These are phyloP conservation scores for Amanita molliuscula DNA, from an alignment of 768 basidiomycete genomes.

Conservation along the genomic window DNA sequence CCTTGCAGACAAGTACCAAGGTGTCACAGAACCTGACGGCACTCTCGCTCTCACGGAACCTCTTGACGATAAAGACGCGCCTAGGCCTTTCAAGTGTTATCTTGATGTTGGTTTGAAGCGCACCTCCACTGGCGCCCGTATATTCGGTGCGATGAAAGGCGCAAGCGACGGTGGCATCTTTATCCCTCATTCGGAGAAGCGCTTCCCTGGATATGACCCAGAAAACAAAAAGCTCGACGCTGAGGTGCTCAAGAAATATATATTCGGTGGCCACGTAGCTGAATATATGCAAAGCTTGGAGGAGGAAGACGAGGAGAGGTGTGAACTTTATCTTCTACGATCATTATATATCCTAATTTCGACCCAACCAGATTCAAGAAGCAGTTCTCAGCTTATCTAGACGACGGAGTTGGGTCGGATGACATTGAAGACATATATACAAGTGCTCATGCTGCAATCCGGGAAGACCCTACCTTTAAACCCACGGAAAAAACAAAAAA, in stretches of 20 bases:
- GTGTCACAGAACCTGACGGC: slow-evolving; percentile 86
- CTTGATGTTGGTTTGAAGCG: slow-evolving; percentile 98
- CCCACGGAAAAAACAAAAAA: slow-evolving; percentile 82
- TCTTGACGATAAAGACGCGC: slow-evolving; percentile 85
- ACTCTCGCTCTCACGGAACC: slow-evolving; percentile 74
- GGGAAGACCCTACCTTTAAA: slow-evolving; percentile 88
- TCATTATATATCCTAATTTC: background rate
- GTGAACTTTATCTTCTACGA: slow-evolving; percentile 13
- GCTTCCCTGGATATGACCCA: slow-evolving; percentile 95
- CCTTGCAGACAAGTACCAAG: slow-evolving; percentile 96
- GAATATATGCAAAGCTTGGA: slow-evolving; percentile 99
- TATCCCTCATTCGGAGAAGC: slow-evolving; percentile 96
- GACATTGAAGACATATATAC: slow-evolving; percentile 96
- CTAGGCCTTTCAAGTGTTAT: slow-evolving; percentile 98
- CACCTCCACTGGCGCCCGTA: slow-evolving; percentile 93
- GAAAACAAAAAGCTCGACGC: slow-evolving; percentile 90
- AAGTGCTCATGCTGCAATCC: slow-evolving; percentile 90
- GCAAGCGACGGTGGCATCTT: slow-evolving; percentile 96
- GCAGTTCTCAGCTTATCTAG: slow-evolving; percentile 92
- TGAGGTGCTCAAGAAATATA: slow-evolving; percentile 95
- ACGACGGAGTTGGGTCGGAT: slow-evolving; percentile 89
- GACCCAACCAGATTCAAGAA: slow-evolving; percentile 72
- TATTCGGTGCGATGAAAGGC: slow-evolving; percentile 98
- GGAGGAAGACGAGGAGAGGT: slow-evolving; percentile 99
- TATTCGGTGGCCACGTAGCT: slow-evolving; percentile 93